Percentiles rank a stretch among this genome's conserved stretches.
These are phyloP conservation scores for Planoprotostelium fungivorum DNA, from an alignment of 78 protist genomes.

Conservation along the genomic window DNA sequence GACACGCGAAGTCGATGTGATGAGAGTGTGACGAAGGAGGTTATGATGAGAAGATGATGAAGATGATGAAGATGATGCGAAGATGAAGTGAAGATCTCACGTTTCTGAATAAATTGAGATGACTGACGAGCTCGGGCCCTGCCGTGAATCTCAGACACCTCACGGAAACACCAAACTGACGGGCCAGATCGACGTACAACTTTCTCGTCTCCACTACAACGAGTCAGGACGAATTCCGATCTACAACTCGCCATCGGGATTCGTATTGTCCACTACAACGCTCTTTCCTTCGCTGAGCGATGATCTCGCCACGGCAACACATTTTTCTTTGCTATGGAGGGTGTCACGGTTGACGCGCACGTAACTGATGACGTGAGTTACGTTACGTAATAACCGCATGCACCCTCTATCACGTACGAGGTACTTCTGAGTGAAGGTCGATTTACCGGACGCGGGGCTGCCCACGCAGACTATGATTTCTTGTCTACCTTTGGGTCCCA, in stretches of 20 bases:
- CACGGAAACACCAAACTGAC: neutral
- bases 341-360: slow-evolving; percentile 51
- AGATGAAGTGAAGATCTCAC: neutral
- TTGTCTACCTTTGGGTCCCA: too few relatives aligned
- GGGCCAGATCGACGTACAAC: slow-evolving; percentile 6
- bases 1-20: too few relatives aligned
- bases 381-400: neutral
- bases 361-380: neutral
- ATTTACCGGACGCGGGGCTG: slow-evolving; percentile 58
- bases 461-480: slow-evolving; percentile 58
- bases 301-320: slow-evolving; percentile 13
- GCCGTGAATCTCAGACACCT: slow-evolving; percentile 25
- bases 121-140: slow-evolving; percentile 17
- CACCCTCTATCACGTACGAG: neutral
- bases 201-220: slow-evolving; percentile 5
- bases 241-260: slow-evolving; percentile 5
- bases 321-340: slow-evolving; percentile 35
- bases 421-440: slow-evolving; percentile 25
- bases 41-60: too few relatives aligned
- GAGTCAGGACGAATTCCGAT: neutral
- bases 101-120: slow-evolving; percentile 24
- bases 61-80: neutral
- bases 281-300: slow-evolving; percentile 28
- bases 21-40: too few relatives aligned
- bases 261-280: slow-evolving; percentile 60